phyloP scores from a whole-genome alignment of 108 stramenopile species.

The Cylindrotheca closterium region DNA sequence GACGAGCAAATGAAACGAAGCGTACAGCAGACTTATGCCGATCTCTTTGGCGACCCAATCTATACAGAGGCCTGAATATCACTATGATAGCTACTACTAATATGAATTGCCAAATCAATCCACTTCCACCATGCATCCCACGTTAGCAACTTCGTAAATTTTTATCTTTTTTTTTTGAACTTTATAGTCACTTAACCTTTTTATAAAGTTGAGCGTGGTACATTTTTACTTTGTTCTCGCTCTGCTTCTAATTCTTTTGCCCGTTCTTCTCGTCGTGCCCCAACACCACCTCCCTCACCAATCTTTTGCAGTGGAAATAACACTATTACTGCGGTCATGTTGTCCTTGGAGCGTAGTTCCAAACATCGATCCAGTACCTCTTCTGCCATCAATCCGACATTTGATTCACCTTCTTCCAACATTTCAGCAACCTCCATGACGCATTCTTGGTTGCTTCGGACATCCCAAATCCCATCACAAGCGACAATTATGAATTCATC shows the following conservation, averaged over 20 bases:
- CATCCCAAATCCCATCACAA: constrained; percentile 98
- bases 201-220: too few relatives aligned
- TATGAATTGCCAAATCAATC: too few relatives aligned
- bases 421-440: constrained; percentile 66
- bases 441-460: constrained; percentile 76
- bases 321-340: constrained; percentile 81
- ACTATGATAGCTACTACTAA: too few relatives aligned
- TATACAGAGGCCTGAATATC: too few relatives aligned
- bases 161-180: too few relatives aligned
- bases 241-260: too few relatives aligned
- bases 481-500: constrained; percentile 90
- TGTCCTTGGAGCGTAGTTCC: constrained; percentile 78
- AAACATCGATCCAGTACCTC: constrained; percentile 80
- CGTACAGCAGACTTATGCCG: too few relatives aligned
- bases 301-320: constrained; percentile 59
- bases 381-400: constrained; percentile 84
- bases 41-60: too few relatives aligned
- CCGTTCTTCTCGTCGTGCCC: constrained; percentile 46
- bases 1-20: not conserved
- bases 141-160: too few relatives aligned
- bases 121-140: too few relatives aligned
- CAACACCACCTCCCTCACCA: constrained; percentile 63
- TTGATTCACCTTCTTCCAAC: constrained; percentile 69
- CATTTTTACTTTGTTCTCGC: too few relatives aligned
- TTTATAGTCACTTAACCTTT: too few relatives aligned